A percentile compares a stretch with the other conserved stretches of the same genome.
Conservation (phyloP, 1,139 yeast species). For the Magnusiomyces tetraspermus region DNA sequence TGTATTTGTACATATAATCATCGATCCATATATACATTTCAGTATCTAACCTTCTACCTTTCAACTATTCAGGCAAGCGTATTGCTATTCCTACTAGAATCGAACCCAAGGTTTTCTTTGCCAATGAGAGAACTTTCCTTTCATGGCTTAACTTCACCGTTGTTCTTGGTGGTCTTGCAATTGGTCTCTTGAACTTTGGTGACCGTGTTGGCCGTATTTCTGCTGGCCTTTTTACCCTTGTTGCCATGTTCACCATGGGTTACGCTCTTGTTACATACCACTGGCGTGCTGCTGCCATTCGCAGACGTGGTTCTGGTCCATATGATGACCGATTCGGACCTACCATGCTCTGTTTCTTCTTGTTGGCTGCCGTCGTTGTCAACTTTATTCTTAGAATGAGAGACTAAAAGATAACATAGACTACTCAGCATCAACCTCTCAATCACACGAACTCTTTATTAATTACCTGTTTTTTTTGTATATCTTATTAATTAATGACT, state of each 20-base stretch:
- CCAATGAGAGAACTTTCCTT: slow-evolving; percentile 87
- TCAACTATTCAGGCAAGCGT: slow-evolving; percentile 79
- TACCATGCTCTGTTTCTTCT: slow-evolving; percentile 92
- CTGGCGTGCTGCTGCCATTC: slow-evolving; percentile 98
- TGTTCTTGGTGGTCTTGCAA: slow-evolving; percentile 90
- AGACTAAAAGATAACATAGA: too few relatives aligned
- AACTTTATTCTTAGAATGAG: slow-evolving; percentile 81
- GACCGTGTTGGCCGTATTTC: slow-evolving; percentile 86
- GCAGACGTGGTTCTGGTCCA: slow-evolving; percentile 96
- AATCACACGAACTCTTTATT: too few relatives aligned
- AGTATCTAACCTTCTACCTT: too few relatives aligned
- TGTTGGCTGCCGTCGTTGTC: slow-evolving; percentile 83
- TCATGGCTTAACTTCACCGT: slow-evolving; percentile 98
- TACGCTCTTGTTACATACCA: slow-evolving; percentile 93
- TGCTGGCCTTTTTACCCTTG: slow-evolving; percentile 85
- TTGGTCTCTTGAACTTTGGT: slow-evolving; percentile 92
- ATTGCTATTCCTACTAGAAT: slow-evolving; percentile 96
- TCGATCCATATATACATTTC: too few relatives aligned
- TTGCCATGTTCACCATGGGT: slow-evolving; percentile 94
- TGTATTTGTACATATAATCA: too few relatives aligned
- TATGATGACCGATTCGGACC: slow-evolving; percentile 98
- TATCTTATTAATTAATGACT: too few relatives aligned
- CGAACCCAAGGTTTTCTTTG: slow-evolving; percentile 97
- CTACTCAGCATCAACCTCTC: too few relatives aligned
- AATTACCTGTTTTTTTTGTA: too few relatives aligned